A percentile compares a stretch with the other conserved stretches of the same genome.
phyloP scores from a whole-genome alignment of 2,329 filamentous ascomycete species.

The Arthrobotrys iridis region DNA sequence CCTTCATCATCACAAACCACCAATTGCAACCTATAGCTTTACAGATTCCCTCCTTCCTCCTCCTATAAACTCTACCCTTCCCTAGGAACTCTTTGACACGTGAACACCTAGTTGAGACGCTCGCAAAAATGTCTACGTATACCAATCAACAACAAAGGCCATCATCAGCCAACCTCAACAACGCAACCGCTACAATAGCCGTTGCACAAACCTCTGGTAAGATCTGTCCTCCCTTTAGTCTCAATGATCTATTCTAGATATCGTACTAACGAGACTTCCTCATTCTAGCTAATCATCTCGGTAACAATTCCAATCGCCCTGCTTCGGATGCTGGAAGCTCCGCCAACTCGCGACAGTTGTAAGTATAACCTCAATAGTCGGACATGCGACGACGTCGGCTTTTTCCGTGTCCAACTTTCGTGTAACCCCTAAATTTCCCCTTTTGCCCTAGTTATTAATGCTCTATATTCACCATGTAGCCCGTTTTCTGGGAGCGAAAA shows the following conservation, averaged over 20 bases:
- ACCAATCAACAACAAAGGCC: not conserved
- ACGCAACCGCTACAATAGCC: not conserved
- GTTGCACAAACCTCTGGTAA: not conserved
- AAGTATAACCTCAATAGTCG: not conserved
- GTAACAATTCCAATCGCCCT: not conserved
- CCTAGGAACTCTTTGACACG: not conserved
- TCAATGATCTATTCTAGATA: not conserved
- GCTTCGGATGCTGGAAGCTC: not conserved
- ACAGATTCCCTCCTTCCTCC: not conserved
- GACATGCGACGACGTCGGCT: no score
- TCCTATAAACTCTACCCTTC: not conserved
- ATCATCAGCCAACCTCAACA: not conserved
- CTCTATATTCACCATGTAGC: not conserved
- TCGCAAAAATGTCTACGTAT: not conserved
- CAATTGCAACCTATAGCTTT: not conserved
- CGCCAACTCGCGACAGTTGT: not conserved
- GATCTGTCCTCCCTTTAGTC: not conserved
- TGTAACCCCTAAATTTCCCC: not conserved
- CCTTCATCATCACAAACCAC: not conserved
- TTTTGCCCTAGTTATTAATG: not conserved
- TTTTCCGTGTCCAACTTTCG: not conserved
- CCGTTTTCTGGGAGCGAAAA: constrained; percentile 23
- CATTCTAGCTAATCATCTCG: not conserved
- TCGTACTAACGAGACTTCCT: not conserved
- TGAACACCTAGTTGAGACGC: not conserved